These are phyloP conservation scores for Pseudomassariella vexata DNA, from an alignment of 2,329 filamentous ascomycete genomes.

Conservation along the genomic window DNA sequence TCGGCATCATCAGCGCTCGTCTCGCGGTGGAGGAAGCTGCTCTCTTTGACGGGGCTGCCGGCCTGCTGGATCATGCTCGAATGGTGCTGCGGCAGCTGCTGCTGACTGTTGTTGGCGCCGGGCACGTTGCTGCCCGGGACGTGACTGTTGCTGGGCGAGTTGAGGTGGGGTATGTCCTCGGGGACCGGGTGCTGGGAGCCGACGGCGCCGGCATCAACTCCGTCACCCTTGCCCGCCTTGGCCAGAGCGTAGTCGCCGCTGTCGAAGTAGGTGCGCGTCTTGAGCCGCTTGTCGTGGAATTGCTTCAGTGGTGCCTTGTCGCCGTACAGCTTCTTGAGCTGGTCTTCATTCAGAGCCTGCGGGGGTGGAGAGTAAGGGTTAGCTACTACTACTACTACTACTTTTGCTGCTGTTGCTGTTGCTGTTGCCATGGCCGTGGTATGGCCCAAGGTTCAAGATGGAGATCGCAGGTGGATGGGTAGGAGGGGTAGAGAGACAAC, in stretches of 20 bases:
- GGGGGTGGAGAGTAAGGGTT: slow-evolving; percentile 87
- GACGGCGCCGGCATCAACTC: slow-evolving; percentile 87
- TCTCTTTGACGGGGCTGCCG: slow-evolving; percentile 85
- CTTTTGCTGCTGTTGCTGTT: slow-evolving; percentile 14
- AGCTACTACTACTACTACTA: slow-evolving; percentile 8
- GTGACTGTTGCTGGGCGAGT: slow-evolving; percentile 68
- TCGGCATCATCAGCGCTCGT: slow-evolving; percentile 61
- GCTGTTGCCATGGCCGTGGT: no score
- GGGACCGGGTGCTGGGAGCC: slow-evolving; percentile 92
- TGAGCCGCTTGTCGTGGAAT: slow-evolving; percentile 96
- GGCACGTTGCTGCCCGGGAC: slow-evolving; percentile 86
- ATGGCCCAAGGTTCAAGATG: no score
- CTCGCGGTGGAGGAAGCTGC: slow-evolving; percentile 78
- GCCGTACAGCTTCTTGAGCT: slow-evolving; percentile 93
- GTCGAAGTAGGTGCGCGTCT: slow-evolving; percentile 99
- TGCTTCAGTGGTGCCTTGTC: slow-evolving; percentile 96
- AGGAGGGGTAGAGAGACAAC: neutral
- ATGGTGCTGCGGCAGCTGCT: slow-evolving; percentile 40
- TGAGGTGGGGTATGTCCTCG: slow-evolving; percentile 89
- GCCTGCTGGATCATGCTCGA: slow-evolving; percentile 34
- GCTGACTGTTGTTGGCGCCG: slow-evolving; percentile 76
- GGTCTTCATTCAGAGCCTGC: slow-evolving; percentile 98
- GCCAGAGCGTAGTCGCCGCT: slow-evolving; percentile 93
- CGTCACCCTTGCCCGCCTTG: slow-evolving; percentile 93
- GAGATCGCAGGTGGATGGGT: neutral